Evolutionary conservation across 177 flowering plant genomes (phyloP), one percentile per base, ranked within the genome.

Genomic region (Tripterygium wilfordii): DNA sequence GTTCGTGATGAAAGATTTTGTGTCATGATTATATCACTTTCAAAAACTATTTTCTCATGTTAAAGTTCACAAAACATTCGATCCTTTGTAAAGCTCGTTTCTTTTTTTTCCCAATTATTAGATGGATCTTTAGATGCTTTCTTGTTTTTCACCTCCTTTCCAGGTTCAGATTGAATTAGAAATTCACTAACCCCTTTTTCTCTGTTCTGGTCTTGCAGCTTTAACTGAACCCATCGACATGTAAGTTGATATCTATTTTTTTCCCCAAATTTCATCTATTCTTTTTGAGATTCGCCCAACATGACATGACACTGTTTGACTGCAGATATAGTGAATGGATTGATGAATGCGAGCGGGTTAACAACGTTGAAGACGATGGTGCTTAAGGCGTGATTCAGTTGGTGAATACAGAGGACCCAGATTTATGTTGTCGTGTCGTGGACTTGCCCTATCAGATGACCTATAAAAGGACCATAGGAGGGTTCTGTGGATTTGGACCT

Each of bases 311-410:
- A 8, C n/a, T 43, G 41, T n/a, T n/a, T 1, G 23, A 17, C 30
- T 61, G 57, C 80, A 81, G 87, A 48, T 82, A 85, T 21, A 86
- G 90, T 40, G 88, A 83, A 64, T 86, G 95, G 90, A 86, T 83
- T 10, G 95, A 83, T 44, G 95, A 83, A 57, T 83, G 90, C 37
- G 95, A 86, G 41, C 69, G 84, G 30, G 95, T 81, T 15, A 86
- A 85, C 69, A 78, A 52, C 61, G 62, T 64, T n/a, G 89, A 80
- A 59, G 86, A 85, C 38, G 96, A 76, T 23, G 90, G 49, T 37
- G 73, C 48, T 20, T 57, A 56, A 49, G 56, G 45, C 33, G 52
- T n/a, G n/a, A n/a, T n/a, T n/a, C n/a, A n/a, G n/a, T n/a, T n/a
- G n/a, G n/a, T n/a, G n/a, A n/a, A n/a, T n/a, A n/a, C n/a, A n/a